Base-by-base conservation (phyloP, 2,329 filamentous ascomycete species). In the Neurospora sp. region DNA sequence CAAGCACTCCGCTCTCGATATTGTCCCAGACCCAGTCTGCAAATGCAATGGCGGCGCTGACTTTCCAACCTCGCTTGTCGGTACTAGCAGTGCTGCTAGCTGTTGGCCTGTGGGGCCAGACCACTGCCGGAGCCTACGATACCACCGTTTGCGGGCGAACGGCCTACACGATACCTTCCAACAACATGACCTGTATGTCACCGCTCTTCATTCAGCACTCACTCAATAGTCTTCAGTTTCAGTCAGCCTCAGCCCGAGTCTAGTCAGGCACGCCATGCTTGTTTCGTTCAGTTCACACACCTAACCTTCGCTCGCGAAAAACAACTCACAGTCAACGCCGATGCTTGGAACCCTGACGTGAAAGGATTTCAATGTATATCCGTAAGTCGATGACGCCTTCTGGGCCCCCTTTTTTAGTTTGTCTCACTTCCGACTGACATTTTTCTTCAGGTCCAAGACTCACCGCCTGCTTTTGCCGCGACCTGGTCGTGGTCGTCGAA, bases 401-500 rank as follows among this genome's bases (percentile, higher is more conserved):
- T 4, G 15, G 43, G 39, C 19, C 23, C 28, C 40, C 19, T 62
- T 19, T 58, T 15, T 11, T 33, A 40, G 38, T 38, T 46, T 40
- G 58, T 66, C 28, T 62, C 23, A 36, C 58, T 23, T 23, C n/a
- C 1, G 52, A 62, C 52, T 62, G 52, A 62, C 28, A 33, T 33
- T 36, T 42, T 67, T 62, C 36, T 11, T 36, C 68, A 76, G 76
- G 69, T 78, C 38, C 74, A 75, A 68, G 71, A 77, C 68, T 72
- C 73, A 70, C 73, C 74, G 39, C 76, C 76, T 36, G 72, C 76
- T 4, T 78, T 79, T 38, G 77, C 78, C 68, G 76, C 76, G 38
- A 78, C 76, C n/a, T 79, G 78, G 78, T 72, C 70, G 67, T 79
- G 78, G 78, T 73, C 74, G 8, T 73, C 72, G 67, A 70, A 76